Conservation (phyloP, 1,284 basidiomycete genomes). For the Leccinum angustisporum region DNA sequence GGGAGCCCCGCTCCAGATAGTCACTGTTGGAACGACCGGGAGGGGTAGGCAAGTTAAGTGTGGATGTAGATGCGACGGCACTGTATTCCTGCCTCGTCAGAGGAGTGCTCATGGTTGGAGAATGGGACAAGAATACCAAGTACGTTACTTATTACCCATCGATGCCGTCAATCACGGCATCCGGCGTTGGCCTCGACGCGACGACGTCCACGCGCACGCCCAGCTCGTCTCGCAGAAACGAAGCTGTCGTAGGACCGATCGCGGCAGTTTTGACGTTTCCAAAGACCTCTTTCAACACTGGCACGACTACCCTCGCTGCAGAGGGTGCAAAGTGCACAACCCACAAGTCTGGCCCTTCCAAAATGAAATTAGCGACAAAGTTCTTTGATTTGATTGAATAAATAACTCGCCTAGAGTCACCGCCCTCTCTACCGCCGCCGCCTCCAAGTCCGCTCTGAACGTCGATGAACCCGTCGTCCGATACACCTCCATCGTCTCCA, state of each 20-base stretch:
- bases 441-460: conserved; percentile 48
- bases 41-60: conserved; percentile 21
- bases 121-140: not conserved
- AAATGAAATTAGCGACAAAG: not conserved
- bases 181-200: conserved; percentile 56
- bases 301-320: conserved; percentile 56
- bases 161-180: conserved; percentile 30
- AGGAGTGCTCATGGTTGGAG: conserved; percentile 28
- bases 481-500: conserved; percentile 63
- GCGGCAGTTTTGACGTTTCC: conserved; percentile 46
- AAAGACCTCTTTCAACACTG: conserved; percentile 50
- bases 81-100: conserved; percentile 28
- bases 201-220: conserved; percentile 51
- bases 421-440: conserved; percentile 36
- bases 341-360: conserved; percentile 41
- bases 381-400: not conserved
- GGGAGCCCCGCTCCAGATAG: conserved; percentile 16
- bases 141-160: conserved; percentile 1
- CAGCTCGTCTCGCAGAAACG: conserved; percentile 48
- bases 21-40: conserved; percentile 19
- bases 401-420: conserved; percentile 28
- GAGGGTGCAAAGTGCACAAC: conserved; percentile 78
- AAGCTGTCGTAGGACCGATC: conserved; percentile 67
- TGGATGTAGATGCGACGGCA: conserved; percentile 28
- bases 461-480: conserved; percentile 55